Base-by-base conservation (phyloP, 2,329 filamentous ascomycete genomes). In the Colletotrichum neosansevieriae region DNA sequence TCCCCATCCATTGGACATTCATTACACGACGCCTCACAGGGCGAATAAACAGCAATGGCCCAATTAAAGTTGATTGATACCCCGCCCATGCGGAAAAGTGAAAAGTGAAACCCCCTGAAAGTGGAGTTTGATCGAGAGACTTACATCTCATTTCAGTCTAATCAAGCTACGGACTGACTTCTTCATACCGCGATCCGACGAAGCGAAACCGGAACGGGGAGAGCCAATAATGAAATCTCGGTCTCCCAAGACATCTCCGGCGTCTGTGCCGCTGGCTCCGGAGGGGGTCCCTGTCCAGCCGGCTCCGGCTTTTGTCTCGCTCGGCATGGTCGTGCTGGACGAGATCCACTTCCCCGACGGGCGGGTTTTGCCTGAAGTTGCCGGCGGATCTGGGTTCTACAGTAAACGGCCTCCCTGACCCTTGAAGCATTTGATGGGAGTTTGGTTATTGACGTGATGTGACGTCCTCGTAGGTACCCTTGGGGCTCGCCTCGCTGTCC, bases 311-410 rank as follows among this genome's bases (percentile, higher is more conserved):
- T 65, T 65, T 19, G 32, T 68, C 12, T 59, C 65, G 49, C 60
- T 68, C 65, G 60, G 65, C n/a, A 68, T 64, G 60, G 61, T 68
- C 6, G 61, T 68, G 15, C 40, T 68, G 2, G 61, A 68, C 24
- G 65, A 65, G 32, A 64, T 68, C 61, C 61, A 44, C 45, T 62
- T 57, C 17, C 51, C 57, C 24, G 67, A 61, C 63, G 67, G 57
- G 15, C 40, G 47, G 2, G 40, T 63, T 29, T 40, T 60, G 47
- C 19, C 42, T n/a, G 56, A 58, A 9, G 42, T 63, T 11, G 59
- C 65, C 13, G 51, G 50, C 38, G 69, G 69, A 7, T 64, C 69
- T n/a, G 60, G 56, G 12, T 60, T 69, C 15, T 65, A 61, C 44
- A 36, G 69, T 61, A 13, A 32, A 44, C 54, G 6, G 29, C 29